Evolutionary conservation across 768 basidiomycete genomes (phyloP).

Genomic region (Tulasnella sp.): DNA sequence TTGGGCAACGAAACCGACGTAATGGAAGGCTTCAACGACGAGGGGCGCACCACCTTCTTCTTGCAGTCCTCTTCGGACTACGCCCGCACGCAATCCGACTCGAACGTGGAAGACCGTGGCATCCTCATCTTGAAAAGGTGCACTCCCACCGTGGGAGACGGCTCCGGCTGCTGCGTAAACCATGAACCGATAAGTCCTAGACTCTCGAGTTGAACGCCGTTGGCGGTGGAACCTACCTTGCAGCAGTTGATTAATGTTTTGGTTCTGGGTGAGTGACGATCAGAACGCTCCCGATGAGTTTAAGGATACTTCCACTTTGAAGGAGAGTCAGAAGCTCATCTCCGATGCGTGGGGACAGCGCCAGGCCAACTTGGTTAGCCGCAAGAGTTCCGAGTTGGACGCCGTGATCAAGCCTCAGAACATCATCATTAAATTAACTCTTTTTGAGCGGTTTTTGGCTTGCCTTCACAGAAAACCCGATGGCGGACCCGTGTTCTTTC

Average conservation of each 20-base stretch:
- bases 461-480: no score
- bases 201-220: constrained; percentile 25
- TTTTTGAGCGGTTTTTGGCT: no score
- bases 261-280: constrained; percentile 25
- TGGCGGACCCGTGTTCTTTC: no score
- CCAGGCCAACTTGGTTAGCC: constrained; percentile 26
- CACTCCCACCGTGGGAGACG: background rate
- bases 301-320: background rate
- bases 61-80: constrained; percentile 40
- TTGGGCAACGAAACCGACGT: constrained; percentile 31
- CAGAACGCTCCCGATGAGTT: constrained; percentile 14
- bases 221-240: constrained; percentile 27
- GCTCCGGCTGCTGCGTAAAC: constrained; percentile 26
- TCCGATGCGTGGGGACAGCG: constrained; percentile 27
- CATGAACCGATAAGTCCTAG: constrained; percentile 1
- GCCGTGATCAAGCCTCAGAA: no score
- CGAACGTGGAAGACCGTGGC: background rate
- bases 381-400: no score
- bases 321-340: constrained; percentile 1
- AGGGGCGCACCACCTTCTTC: constrained; percentile 16
- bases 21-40: constrained; percentile 36
- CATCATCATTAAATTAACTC: no score
- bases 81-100: constrained; percentile 46
- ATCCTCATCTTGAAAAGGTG: background rate
- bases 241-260: constrained; percentile 18